Base-by-base conservation (phyloP, 805 yeast genomes). In the Yarrowia sp. region DNA sequence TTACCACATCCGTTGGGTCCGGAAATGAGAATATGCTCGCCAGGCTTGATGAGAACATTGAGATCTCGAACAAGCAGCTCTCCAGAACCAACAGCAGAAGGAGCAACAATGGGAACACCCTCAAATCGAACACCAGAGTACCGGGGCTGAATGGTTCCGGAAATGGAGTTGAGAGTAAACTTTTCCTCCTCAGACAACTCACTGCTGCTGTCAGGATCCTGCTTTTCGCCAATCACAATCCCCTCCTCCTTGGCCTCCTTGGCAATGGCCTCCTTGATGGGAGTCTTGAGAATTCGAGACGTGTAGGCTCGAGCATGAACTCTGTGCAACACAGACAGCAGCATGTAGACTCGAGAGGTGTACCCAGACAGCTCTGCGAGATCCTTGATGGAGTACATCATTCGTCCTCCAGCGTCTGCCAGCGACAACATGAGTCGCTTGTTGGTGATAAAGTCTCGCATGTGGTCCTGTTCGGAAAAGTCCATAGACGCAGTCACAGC, bases 351-450 rank as follows among this genome's bases (percentile, higher is more conserved):
- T 68, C 97, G 79, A 70, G 90, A 93, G 0, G 97, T 90, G 73
- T 89, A 88, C 12, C 98, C 97, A 0, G 96, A 89, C 64, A 92
- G 81, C 74, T 87, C 92, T n/a, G 95, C 88, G 22, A 92, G 82
- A 75, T 92, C 97, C 74, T 92, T 92, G 69, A 92, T 89, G 1
- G 98, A 91, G 75, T 90, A 91, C 97, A 92, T 92, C 77, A 92
- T 82, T 69, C 97, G 81, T 14, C 96, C 88, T 4, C 98, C 98
- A 0, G 98, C 97, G 77, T 92, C 98, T 4, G 97, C 96, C 73
- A 92, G 81, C 3, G 95, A 88, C 68, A 92, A 81, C 89, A 92
- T 87, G 68, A 92, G 81, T 71, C 98, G 82, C 77, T 92, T 92
- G 79, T 92, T 92, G 64, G 90, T 92, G 70, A 92, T 87, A 70